These are phyloP conservation scores for Colletotrichum sp. DNA, from an alignment of 2,329 filamentous ascomycete genomes.

Conservation along the genomic window DNA sequence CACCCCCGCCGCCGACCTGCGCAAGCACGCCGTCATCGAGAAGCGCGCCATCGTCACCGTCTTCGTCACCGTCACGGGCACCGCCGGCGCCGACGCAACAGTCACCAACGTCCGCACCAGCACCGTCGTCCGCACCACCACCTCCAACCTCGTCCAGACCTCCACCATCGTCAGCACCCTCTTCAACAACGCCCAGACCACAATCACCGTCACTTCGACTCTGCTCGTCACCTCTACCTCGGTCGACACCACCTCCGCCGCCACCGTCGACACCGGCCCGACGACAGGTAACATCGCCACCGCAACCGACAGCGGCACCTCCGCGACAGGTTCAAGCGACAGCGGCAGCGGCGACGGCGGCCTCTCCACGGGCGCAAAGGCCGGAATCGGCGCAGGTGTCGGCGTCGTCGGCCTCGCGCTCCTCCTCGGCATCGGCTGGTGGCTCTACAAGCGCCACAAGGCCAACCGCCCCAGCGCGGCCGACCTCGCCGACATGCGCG, in stretches of 20 bases:
- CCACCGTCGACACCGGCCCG: constrained; percentile 24
- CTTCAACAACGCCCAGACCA: constrained; percentile 38
- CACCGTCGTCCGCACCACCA: constrained; percentile 32
- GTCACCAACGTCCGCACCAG: constrained; percentile 4
- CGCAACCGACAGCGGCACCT: constrained; percentile 5
- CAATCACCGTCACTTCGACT: constrained; percentile 41
- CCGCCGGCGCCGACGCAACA: constrained; percentile 28
- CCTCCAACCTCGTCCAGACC: constrained; percentile 30
- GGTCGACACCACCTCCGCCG: constrained; percentile 33
- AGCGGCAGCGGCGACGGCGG: constrained; percentile 24
- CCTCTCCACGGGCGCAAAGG: constrained; percentile 47
- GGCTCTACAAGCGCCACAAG: constrained; percentile 23
- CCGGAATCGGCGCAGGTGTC: constrained; percentile 46
- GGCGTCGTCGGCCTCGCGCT: constrained; percentile 37
- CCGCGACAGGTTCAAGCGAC: constrained; percentile 1
- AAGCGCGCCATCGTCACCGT: constrained; percentile 39
- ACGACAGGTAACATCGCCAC: constrained; percentile 29
- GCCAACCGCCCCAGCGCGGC: constrained; percentile 17
- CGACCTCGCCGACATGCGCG: constrained; percentile 31
- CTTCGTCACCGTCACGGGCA: constrained; percentile 35
- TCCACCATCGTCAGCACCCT: constrained; percentile 21
- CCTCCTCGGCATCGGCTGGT: constrained; percentile 24
- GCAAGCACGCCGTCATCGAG: constrained; percentile 27
- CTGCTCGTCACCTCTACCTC: constrained; percentile 36
- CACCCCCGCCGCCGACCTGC: constrained; percentile 20